These are phyloP conservation scores for Sclerotinia subarctica DNA, from an alignment of 2,329 filamentous ascomycete genomes.

Conservation along the genomic window DNA sequence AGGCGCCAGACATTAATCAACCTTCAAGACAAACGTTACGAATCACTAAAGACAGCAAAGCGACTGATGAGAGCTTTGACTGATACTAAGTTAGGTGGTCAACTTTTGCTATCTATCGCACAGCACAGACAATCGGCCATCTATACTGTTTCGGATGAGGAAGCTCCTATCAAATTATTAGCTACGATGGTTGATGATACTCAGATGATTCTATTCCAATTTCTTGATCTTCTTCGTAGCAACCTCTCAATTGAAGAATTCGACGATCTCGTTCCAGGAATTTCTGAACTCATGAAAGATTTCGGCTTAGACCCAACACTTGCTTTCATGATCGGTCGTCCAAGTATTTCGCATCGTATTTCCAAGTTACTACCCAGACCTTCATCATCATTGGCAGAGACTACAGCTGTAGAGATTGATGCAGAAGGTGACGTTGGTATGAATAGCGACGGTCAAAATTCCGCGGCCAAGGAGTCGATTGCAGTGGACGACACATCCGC, in stretches of 20 bases:
- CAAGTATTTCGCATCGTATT: conserved; percentile 68
- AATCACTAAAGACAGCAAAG: conserved; percentile 69
- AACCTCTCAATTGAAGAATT: conserved; percentile 76
- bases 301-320: conserved; percentile 77
- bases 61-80: conserved; percentile 77
- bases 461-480: background rate
- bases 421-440: conserved; percentile 54
- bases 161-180: conserved; percentile 83
- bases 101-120: conserved; percentile 83
- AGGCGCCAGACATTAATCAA: conserved; percentile 77
- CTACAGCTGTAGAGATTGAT: conserved; percentile 40
- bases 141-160: conserved; percentile 66
- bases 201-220: conserved; percentile 80
- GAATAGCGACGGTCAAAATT: conserved; percentile 28
- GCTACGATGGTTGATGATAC: conserved; percentile 88
- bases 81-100: conserved; percentile 73
- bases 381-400: conserved; percentile 14
- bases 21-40: conserved; percentile 77
- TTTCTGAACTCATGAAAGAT: conserved; percentile 69
- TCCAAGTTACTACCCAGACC: conserved; percentile 29
- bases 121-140: conserved; percentile 88
- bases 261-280: conserved; percentile 70
- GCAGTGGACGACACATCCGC: conserved; percentile 24
- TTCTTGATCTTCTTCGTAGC: conserved; percentile 81
- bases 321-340: conserved; percentile 80